Evolutionary conservation across 768 basidiomycete species (phyloP).

Genomic region (Candolleomyces eurysporus): DNA sequence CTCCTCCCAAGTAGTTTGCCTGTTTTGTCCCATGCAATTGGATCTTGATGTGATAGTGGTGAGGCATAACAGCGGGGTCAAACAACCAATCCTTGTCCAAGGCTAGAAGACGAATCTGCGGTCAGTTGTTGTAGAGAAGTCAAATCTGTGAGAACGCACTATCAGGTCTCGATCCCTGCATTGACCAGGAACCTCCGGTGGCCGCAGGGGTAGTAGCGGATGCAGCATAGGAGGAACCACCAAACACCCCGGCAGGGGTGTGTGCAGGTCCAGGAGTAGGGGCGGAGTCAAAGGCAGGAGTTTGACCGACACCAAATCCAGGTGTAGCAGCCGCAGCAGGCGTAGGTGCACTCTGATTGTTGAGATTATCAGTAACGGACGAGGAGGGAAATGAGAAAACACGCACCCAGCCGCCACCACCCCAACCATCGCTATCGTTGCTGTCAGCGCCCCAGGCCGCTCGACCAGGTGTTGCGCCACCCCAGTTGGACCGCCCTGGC

Average conservation of each 20-base stretch:
- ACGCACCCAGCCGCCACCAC: slow-evolving; percentile 17
- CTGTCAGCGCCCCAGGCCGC: slow-evolving; percentile 35
- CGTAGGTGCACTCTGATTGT: slow-evolving; percentile 46
- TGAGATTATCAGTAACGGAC: not conserved
- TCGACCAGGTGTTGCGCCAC: slow-evolving; percentile 44
- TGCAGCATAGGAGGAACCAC: not conserved
- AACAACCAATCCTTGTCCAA: slow-evolving; percentile 42
- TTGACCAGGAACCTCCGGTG: not conserved
- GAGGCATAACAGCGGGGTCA: slow-evolving; percentile 26
- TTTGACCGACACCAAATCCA: slow-evolving; percentile 30
- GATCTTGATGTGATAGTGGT: slow-evolving; percentile 37
- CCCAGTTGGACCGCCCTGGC: slow-evolving; percentile 35
- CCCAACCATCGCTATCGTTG: slow-evolving; percentile 7
- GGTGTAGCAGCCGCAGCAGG: slow-evolving; percentile 49
- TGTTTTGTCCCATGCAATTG: slow-evolving; percentile 33
- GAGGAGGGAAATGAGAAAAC: slow-evolving; percentile 4
- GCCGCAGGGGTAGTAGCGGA: slow-evolving; percentile 6
- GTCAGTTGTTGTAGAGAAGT: not conserved
- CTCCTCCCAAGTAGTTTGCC: slow-evolving; percentile 33
- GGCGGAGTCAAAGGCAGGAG: slow-evolving; percentile 31
- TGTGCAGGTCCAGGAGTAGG: slow-evolving; percentile 37
- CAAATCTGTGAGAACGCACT: slow-evolving; percentile 3
- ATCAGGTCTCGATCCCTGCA: not conserved
- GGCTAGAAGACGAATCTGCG: slow-evolving; percentile 18
- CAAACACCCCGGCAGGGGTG: slow-evolving; percentile 15